Conservation (phyloP, 352 stramenopile species). For the Pythium rhizo-oryzae region DNA sequence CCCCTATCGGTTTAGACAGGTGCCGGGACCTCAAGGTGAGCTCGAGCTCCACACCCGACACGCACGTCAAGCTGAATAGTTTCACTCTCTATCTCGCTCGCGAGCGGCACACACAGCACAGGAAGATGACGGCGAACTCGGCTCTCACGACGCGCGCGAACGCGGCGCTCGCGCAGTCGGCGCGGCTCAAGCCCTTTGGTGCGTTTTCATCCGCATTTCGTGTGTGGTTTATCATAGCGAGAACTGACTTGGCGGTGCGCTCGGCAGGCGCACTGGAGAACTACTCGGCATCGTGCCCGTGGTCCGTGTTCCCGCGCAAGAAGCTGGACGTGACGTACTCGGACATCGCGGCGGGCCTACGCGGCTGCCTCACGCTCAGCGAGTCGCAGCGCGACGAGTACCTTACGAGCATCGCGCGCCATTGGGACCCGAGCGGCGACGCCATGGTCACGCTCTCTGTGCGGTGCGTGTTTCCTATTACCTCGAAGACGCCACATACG, state of each 20-base stretch:
- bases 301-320: slow-evolving; percentile 83
- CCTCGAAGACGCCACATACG: no score
- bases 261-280: slow-evolving; percentile 49
- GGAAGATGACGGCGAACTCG: background rate
- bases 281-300: slow-evolving; percentile 60
- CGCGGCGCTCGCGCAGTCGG: slow-evolving; percentile 20
- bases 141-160: slow-evolving; percentile 14
- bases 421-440: slow-evolving; percentile 63
- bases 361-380: slow-evolving; percentile 53
- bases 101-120: background rate
- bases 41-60: background rate
- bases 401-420: slow-evolving; percentile 46
- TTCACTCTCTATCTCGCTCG: background rate
- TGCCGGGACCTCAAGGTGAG: background rate
- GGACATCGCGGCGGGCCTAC: slow-evolving; percentile 61
- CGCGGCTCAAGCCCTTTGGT: slow-evolving; percentile 50
- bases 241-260: background rate
- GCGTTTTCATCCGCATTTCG: background rate
- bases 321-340: slow-evolving; percentile 81
- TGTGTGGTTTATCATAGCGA: background rate
- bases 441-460: slow-evolving; percentile 76
- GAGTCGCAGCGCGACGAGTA: slow-evolving; percentile 61
- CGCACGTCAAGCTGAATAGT: background rate
- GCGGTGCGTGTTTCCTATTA: slow-evolving; percentile 36
- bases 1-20: slow-evolving; percentile 7